These are phyloP conservation scores for Sambucus nigra DNA, from an alignment of 129 eudicot genomes.

Conservation along the genomic window DNA sequence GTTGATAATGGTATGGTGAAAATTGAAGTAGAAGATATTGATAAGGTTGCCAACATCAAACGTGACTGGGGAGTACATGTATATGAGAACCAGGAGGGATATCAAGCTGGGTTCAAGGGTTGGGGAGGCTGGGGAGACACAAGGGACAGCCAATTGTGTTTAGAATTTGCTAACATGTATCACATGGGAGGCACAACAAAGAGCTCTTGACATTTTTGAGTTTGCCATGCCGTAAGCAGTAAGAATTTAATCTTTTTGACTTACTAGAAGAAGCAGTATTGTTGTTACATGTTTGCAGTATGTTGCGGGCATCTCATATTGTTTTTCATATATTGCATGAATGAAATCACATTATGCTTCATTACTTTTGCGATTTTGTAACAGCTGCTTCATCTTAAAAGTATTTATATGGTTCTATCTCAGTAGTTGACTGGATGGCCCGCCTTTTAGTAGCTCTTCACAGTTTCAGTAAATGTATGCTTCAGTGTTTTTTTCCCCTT, in stretches of 20 bases:
- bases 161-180: constrained; percentile 76
- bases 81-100: constrained; percentile 52
- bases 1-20: constrained; percentile 59
- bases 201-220: constrained; percentile 1
- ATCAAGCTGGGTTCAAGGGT: constrained; percentile 84
- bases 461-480: not conserved
- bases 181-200: constrained; percentile 17
- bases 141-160: constrained; percentile 67
- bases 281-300: constrained; percentile 16
- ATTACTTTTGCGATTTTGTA: not conserved
- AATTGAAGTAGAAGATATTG: constrained; percentile 46
- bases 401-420: not conserved
- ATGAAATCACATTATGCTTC: constrained; percentile 18
- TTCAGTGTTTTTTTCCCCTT: no score
- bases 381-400: not conserved
- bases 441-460: not conserved
- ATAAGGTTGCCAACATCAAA: constrained; percentile 50
- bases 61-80: constrained; percentile 55
- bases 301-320: constrained; percentile 8
- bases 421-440: not conserved
- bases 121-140: constrained; percentile 99
- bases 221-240: constrained; percentile 6
- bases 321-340: constrained; percentile 4
- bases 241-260: constrained; percentile 11
- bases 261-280: constrained; percentile 9